These are phyloP conservation scores for Salix dunnii DNA, from an alignment of 345 rosid genomes.

Conservation along the genomic window DNA sequence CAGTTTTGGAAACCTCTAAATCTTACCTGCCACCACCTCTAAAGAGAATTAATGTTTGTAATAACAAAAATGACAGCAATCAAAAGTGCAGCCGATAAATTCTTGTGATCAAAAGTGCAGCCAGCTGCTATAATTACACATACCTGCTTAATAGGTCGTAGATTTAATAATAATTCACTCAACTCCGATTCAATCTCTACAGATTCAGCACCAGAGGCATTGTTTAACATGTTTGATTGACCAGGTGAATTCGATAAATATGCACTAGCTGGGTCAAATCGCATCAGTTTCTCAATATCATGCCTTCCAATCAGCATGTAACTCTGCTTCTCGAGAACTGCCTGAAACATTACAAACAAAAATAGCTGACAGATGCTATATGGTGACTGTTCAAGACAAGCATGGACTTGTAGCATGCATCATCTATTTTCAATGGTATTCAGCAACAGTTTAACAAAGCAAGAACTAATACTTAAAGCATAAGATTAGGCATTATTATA, in stretches of 20 bases:
- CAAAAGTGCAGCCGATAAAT: neutral
- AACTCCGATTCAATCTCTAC: constrained; percentile 61
- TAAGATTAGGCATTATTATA: neutral
- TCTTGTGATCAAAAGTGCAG: neutral
- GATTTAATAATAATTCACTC: constrained; percentile 60
- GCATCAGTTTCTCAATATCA: constrained; percentile 96
- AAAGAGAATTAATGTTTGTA: neutral
- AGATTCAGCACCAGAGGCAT: constrained; percentile 43
- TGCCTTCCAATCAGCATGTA: constrained; percentile 97
- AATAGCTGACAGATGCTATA: constrained; percentile 14
- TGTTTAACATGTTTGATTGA: constrained; percentile 34
- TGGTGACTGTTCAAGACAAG: constrained; percentile 2
- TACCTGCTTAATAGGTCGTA: constrained; percentile 92
- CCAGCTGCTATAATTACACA: neutral
- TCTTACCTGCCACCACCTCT: neutral
- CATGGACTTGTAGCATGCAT: neutral
- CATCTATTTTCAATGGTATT: neutral
- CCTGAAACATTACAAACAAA: constrained; percentile 53
- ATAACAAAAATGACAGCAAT: neutral
- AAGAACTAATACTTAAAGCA: neutral
- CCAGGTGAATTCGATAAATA: constrained; percentile 60
- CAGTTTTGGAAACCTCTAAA: too few relatives aligned
- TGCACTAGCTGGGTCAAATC: constrained; percentile 68
- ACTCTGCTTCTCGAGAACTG: constrained; percentile 97
- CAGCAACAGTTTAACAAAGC: neutral